phyloP scores from a whole-genome alignment of 2,329 filamentous ascomycete species.

The Incumbomyces lentus region DNA sequence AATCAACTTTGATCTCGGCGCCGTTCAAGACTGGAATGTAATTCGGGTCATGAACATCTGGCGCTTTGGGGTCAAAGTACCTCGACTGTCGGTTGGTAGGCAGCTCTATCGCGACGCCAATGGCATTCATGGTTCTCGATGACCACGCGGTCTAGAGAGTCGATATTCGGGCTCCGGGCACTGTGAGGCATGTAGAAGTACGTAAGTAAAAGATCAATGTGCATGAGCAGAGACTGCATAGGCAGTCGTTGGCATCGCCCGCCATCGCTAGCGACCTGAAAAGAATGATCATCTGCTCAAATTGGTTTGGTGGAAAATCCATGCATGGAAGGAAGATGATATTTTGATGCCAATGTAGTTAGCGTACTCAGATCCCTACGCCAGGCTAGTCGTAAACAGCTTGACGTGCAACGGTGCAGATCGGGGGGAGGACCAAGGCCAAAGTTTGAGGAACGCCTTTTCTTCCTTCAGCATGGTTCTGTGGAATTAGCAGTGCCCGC shows the following conservation, averaged over 20 bases:
- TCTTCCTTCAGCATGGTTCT: neutral
- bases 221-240: constrained; percentile 1
- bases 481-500: no score
- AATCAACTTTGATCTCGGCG: constrained; percentile 8
- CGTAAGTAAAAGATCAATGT: neutral
- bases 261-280: neutral
- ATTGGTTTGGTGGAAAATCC: neutral
- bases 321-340: constrained; percentile 4
- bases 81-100: constrained; percentile 15
- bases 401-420: neutral
- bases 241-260: constrained; percentile 1
- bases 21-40: constrained; percentile 18
- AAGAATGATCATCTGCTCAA: neutral
- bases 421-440: neutral
- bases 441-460: neutral
- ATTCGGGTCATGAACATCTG: constrained; percentile 20
- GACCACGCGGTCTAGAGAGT: neutral
- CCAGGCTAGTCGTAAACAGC: neutral
- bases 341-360: neutral
- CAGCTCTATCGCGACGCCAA: constrained; percentile 14
- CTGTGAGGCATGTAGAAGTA: neutral
- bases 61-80: constrained; percentile 11
- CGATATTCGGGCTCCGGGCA: neutral
- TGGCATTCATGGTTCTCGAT: constrained; percentile 12
- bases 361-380: neutral